Evolutionary conservation across 441 rosid species (phyloP).

Genomic region (Pelargonium myrrhifolium): DNA sequence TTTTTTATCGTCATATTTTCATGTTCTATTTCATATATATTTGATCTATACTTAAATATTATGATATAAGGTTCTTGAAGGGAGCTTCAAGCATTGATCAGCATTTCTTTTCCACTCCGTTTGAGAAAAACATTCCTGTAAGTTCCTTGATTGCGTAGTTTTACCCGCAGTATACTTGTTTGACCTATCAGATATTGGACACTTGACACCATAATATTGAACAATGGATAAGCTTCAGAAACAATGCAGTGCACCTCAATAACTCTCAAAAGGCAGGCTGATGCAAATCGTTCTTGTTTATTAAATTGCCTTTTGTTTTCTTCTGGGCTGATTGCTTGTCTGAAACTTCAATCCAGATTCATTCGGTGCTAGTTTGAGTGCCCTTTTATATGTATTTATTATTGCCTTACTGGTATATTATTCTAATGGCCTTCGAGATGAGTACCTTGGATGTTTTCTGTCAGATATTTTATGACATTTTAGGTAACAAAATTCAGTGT

Average conservation of each 20-base stretch:
- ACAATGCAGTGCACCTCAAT: neutral
- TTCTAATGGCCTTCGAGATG: neutral
- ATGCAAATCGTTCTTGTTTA: no score
- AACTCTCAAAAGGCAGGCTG: neutral
- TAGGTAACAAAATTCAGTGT: constrained; percentile 13
- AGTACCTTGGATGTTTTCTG: constrained; percentile 7
- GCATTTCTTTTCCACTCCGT: constrained; percentile 65
- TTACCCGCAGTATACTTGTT: neutral
- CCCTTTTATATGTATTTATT: neutral
- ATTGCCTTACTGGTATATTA: neutral
- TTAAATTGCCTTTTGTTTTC: no score
- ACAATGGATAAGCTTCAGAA: neutral
- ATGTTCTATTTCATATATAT: neutral
- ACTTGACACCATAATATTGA: neutral
- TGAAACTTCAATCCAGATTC: no score
- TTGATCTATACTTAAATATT: constrained; percentile 9
- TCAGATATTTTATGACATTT: constrained; percentile 17
- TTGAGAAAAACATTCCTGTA: constrained; percentile 82
- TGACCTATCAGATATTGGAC: neutral
- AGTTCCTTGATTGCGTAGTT: constrained; percentile 24
- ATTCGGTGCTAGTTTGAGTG: neutral
- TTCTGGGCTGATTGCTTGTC: neutral
- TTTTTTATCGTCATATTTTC: neutral
- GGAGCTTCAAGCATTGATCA: constrained; percentile 91
- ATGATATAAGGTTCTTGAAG: constrained; percentile 56